Conservation (phyloP, 257 asterid genomes). For the Nicotiana attenuata region DNA sequence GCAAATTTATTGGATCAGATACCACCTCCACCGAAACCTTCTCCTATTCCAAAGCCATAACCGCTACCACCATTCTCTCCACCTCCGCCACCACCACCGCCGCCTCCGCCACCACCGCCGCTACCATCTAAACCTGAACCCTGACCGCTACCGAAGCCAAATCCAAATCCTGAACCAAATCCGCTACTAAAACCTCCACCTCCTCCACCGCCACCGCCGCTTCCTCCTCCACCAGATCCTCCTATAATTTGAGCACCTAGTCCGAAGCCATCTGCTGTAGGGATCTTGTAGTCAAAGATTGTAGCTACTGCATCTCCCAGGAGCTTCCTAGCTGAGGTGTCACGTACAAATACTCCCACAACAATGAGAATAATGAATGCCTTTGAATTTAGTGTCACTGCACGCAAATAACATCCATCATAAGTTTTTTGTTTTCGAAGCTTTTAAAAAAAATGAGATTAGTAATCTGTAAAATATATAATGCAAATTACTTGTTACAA, state of each 20-base stretch:
- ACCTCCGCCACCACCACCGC: not conserved
- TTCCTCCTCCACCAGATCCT: constrained; percentile 12
- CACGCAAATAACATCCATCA: not conserved
- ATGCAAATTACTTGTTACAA: rapidly evolving
- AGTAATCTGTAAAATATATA: not conserved
- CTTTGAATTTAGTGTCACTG: constrained; percentile 1
- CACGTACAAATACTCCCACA: not conserved
- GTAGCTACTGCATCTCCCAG: constrained; percentile 7
- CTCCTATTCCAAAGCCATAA: constrained; percentile 17
- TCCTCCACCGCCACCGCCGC: not conserved
- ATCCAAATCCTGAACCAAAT: constrained; percentile 4
- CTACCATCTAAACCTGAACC: not conserved
- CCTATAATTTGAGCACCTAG: not conserved
- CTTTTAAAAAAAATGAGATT: not conserved
- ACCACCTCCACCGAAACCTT: constrained; percentile 8
- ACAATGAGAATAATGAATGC: not conserved
- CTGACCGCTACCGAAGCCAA: not conserved
- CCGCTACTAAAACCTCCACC: not conserved
- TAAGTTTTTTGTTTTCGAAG: not conserved
- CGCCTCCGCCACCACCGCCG: not conserved
- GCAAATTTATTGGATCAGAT: not conserved
- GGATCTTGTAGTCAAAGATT: not conserved
- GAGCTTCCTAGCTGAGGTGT: not conserved
- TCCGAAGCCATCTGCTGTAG: not conserved
- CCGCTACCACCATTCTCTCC: constrained; percentile 12